phyloP scores from a whole-genome alignment of 768 basidiomycete species.

The Phanerodontia chrysosporium region DNA sequence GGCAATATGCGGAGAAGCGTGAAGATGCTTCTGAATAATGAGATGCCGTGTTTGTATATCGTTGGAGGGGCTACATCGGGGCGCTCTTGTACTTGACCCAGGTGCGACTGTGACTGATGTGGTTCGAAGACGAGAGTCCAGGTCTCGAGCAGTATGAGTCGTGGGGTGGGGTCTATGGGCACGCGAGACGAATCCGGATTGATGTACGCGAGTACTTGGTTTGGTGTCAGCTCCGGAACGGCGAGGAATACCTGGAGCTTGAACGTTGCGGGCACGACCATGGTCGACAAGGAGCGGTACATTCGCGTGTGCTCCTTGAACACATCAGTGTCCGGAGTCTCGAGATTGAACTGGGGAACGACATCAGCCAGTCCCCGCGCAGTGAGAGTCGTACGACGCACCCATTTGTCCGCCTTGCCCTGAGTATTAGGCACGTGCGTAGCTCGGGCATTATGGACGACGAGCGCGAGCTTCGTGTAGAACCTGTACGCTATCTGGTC shows the following conservation, averaged over 20 bases:
- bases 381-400: slow-evolving; percentile 29
- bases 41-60: slow-evolving; percentile 83
- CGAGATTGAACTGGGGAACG: slow-evolving; percentile 66
- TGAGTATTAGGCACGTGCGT: slow-evolving; percentile 42
- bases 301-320: slow-evolving; percentile 59
- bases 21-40: slow-evolving; percentile 74
- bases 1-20: slow-evolving; percentile 71
- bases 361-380: background rate
- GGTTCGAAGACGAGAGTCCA: slow-evolving; percentile 52
- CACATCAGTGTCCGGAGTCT: slow-evolving; percentile 69
- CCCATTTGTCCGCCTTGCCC: slow-evolving; percentile 78
- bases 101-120: slow-evolving; percentile 11
- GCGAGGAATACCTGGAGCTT: slow-evolving; percentile 67
- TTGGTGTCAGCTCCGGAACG: slow-evolving; percentile 63
- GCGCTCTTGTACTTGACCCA: slow-evolving; percentile 13
- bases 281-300: slow-evolving; percentile 55
- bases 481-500: slow-evolving; percentile 85
- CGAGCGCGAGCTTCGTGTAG: slow-evolving; percentile 77
- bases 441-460: slow-evolving; percentile 70
- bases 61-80: slow-evolving; percentile 63
- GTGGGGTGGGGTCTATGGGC: slow-evolving; percentile 65
- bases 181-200: slow-evolving; percentile 55
- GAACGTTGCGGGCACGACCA: slow-evolving; percentile 50
- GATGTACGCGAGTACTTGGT: slow-evolving; percentile 69
- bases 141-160: slow-evolving; percentile 67